phyloP scores from a whole-genome alignment of 129 eudicot species.

The Centaurea solstitialis region DNA sequence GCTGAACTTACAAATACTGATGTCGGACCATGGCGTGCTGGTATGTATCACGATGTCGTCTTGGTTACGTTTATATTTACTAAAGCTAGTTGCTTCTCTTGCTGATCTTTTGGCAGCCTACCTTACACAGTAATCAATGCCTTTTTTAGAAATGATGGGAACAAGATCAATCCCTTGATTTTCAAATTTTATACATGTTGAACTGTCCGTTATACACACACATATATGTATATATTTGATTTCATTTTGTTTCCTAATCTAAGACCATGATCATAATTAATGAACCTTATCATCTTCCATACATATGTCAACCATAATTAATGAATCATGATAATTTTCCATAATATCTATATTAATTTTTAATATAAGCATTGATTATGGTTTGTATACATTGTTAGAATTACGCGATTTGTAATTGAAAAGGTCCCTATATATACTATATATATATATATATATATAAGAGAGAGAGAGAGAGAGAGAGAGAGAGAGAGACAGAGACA shows the following conservation, averaged over 20 bases:
- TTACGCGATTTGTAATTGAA: too few species aligned
- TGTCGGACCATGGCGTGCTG: conserved; percentile 71
- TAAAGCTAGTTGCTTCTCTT: conserved; percentile 12
- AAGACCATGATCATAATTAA: background rate
- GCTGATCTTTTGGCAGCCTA: conserved; percentile 9
- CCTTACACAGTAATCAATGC: conserved; percentile 5
- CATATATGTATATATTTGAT: too few species aligned
- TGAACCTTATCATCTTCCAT: background rate
- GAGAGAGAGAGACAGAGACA: too few species aligned
- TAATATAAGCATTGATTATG: background rate
- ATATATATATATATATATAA: too few species aligned
- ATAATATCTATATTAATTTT: background rate
- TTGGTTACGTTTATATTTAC: conserved; percentile 16
- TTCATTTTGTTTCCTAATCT: background rate
- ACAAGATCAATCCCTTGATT: background rate
- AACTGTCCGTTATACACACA: background rate
- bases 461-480: too few species aligned
- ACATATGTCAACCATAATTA: too few species aligned
- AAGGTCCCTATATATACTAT: too few species aligned
- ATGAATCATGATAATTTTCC: too few species aligned
- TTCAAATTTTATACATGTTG: background rate
- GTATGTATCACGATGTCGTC: conserved; percentile 35
- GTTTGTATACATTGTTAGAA: too few species aligned
- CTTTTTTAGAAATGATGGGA: background rate
- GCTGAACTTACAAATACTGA: conserved; percentile 67